Evolutionary conservation across 2,329 filamentous ascomycete genomes (phyloP), one percentile per base, ranked within the genome.

Genomic region (Aureobasidium mangrovei): DNA sequence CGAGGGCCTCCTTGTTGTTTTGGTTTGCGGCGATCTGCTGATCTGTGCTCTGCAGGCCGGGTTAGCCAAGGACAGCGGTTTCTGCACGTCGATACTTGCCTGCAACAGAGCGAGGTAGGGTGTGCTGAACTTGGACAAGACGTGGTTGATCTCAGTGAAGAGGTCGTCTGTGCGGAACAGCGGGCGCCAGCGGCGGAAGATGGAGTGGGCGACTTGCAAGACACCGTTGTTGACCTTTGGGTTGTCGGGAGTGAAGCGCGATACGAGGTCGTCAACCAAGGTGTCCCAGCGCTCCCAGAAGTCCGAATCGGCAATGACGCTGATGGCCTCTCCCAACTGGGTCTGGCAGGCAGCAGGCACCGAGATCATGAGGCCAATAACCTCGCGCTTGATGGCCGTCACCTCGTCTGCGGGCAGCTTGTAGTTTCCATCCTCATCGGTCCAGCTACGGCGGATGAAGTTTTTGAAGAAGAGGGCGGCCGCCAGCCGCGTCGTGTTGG

Each of bases 401-500:
- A 98, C 91, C 75, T 97, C 93, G 61, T 88, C 80, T 58, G 77
- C 69, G 9, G 87, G 83, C 36, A 98, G 81, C 73, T 91, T 93
- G 77, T 98, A 93, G 70, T 86, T 85, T 67, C 93, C 91, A 72
- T 96, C 88, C 67, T 95, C 91, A 70, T 97, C 88, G 63, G 89
- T 88, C 82, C 94, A 98, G 76, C 90, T 93, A 67, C 86, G 83
- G 70, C 87, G 86, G 66, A 98, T 90, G 71, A 95, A 95, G 76
- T 98, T 98, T 74, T 98, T 98, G 81, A 98, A 98, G 75, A 88
- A 93, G 57, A 98, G 79, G 29, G 93, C 88, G 64, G 87, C 88
- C 5, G 91, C 83, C 40, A 98, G 83, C 59, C 93, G 84, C 58
- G 88, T 93, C 64, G 88, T 91, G 60, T 78, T 73, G 39, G 88